Conservation (phyloP, 1,284 basidiomycete genomes). For the Veloboletus limbatus region DNA sequence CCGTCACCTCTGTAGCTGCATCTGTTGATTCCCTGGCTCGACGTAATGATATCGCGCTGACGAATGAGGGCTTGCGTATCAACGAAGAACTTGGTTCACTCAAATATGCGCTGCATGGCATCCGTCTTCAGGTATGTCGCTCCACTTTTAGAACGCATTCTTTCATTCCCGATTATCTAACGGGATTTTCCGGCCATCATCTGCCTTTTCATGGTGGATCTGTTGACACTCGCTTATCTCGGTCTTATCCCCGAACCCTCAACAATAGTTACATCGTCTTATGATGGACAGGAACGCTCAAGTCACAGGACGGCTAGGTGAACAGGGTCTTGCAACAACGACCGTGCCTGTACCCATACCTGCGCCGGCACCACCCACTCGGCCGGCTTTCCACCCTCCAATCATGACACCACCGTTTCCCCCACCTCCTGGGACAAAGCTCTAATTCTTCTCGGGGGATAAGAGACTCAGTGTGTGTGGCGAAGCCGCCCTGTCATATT, state of each 20-base stretch:
- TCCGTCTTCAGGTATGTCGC: slow-evolving; percentile 71
- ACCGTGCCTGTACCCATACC: slow-evolving; percentile 25
- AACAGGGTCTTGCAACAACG: slow-evolving; percentile 12
- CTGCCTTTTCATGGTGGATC: slow-evolving; percentile 9
- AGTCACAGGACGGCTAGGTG: slow-evolving; percentile 40
- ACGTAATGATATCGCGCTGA: slow-evolving; percentile 60
- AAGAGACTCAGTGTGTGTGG: slow-evolving; percentile 1
- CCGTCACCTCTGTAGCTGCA: slow-evolving; percentile 55
- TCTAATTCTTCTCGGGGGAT: slow-evolving; percentile 15
- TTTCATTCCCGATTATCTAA: slow-evolving; percentile 4
- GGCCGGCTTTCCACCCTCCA: slow-evolving; percentile 28
- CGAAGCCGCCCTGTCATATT: slow-evolving; percentile 2
- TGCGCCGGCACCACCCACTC: slow-evolving; percentile 19
- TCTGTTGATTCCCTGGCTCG: slow-evolving; percentile 63
- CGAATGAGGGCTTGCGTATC: slow-evolving; percentile 69
- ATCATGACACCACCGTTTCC: slow-evolving; percentile 34
- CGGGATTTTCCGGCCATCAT: slow-evolving; percentile 8
- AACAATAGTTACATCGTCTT: slow-evolving; percentile 53
- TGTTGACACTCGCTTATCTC: slow-evolving; percentile 16
- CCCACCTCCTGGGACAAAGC: slow-evolving; percentile 32
- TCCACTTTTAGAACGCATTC: slow-evolving; percentile 7
- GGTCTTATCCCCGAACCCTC: no score
- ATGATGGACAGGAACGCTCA: slow-evolving; percentile 67
- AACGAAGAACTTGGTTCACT: slow-evolving; percentile 76
- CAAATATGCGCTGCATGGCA: slow-evolving; percentile 69